These are phyloP conservation scores for Paraconiothyrium sp. DNA, from an alignment of 2,329 filamentous ascomycete species.

Conservation along the genomic window DNA sequence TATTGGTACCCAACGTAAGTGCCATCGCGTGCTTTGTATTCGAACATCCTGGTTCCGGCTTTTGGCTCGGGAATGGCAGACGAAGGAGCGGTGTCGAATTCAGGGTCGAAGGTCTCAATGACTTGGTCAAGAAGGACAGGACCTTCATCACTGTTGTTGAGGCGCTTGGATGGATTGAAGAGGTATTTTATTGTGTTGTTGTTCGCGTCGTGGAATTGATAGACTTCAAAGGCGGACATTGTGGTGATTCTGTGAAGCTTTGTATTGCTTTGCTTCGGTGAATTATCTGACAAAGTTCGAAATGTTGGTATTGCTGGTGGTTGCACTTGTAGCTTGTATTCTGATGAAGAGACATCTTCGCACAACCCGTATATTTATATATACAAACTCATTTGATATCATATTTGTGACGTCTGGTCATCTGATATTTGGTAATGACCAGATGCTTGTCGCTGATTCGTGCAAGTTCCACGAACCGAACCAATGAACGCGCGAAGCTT, in stretches of 20 bases:
- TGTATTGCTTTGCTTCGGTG: constrained; percentile 1
- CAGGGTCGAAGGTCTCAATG: constrained; percentile 13
- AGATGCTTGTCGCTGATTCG: constrained; percentile 9
- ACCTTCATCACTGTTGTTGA: constrained; percentile 10
- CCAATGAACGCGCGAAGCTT: constrained; percentile 16
- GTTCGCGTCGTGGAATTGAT: constrained; percentile 7
- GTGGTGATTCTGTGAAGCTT: not conserved
- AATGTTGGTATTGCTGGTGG: not conserved
- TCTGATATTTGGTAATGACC: no score
- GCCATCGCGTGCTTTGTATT: constrained; percentile 16
- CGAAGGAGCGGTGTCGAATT: constrained; percentile 9
- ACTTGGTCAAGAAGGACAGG: constrained; percentile 11
- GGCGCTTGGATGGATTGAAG: constrained; percentile 17
- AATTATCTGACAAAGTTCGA: not conserved
- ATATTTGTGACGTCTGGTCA: not conserved
- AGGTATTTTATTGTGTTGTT: constrained; percentile 17
- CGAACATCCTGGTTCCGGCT: constrained; percentile 8
- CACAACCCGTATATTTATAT: not conserved
- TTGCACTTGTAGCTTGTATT: not conserved
- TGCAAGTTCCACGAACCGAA: not conserved
- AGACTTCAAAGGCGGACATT: constrained; percentile 15
- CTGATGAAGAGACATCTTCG: not conserved
- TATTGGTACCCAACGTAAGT: constrained; percentile 16
- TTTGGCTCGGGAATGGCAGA: constrained; percentile 8
- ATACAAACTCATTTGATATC: not conserved